These are phyloP conservation scores for Fusarium decemcellulare DNA, from an alignment of 2,329 filamentous ascomycete species.

Conservation along the genomic window DNA sequence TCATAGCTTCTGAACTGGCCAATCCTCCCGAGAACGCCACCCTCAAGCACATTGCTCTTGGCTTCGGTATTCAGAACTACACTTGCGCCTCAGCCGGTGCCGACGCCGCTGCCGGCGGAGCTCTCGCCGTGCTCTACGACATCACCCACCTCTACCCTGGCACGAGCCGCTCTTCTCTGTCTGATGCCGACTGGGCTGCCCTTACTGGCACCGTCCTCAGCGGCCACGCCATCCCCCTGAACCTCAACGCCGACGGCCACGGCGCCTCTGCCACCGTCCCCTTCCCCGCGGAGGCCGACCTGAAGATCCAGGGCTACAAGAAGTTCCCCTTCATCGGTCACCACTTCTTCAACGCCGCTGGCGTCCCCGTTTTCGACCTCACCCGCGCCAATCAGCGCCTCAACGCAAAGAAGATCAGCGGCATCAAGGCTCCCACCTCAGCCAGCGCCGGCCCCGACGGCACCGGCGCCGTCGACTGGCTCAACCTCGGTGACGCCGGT, in stretches of 20 bases:
- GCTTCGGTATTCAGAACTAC: slow-evolving; percentile 79
- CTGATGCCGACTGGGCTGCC: slow-evolving; percentile 53
- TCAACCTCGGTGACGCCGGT: slow-evolving; percentile 61
- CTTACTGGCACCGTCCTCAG: slow-evolving; percentile 60
- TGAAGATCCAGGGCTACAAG: slow-evolving; percentile 54
- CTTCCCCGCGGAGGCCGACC: slow-evolving; percentile 57
- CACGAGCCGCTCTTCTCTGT: slow-evolving; percentile 55
- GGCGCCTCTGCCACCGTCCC: slow-evolving; percentile 62
- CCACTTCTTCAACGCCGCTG: slow-evolving; percentile 74
- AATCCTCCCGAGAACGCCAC: slow-evolving; percentile 54
- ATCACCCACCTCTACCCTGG: slow-evolving; percentile 66
- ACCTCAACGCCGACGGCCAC: slow-evolving; percentile 54
- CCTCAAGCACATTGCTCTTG: slow-evolving; percentile 71
- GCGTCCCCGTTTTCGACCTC: slow-evolving; percentile 73
- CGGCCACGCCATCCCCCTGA: slow-evolving; percentile 62
- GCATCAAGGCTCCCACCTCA: slow-evolving; percentile 64
- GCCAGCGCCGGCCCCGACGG: slow-evolving; percentile 62
- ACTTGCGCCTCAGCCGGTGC: slow-evolving; percentile 64
- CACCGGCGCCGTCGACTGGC: slow-evolving; percentile 70
- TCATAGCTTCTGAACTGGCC: slow-evolving; percentile 60
- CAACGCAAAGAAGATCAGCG: slow-evolving; percentile 64
- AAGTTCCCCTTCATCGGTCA: slow-evolving; percentile 67
- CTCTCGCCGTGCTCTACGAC: slow-evolving; percentile 74
- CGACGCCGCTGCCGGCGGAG: slow-evolving; percentile 61
- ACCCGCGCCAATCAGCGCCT: slow-evolving; percentile 54